A percentile compares a stretch with the other conserved stretches of the same genome.
phyloP scores from a whole-genome alignment of 2,329 filamentous ascomycete species.

The Fusarium mexicanum region DNA sequence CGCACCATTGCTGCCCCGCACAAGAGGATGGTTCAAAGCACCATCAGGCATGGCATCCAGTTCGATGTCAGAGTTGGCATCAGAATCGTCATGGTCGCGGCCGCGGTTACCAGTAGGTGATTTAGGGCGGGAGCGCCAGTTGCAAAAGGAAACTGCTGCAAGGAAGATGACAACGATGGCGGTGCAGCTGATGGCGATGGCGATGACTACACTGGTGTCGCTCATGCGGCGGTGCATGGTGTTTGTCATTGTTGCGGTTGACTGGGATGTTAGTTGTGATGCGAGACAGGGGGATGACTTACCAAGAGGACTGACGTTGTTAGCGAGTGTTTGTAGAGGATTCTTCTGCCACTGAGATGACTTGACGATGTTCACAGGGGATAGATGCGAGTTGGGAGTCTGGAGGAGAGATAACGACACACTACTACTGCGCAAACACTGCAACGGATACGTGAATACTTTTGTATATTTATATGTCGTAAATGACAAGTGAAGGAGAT shows the following conservation, averaged over 20 bases:
- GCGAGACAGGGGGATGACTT: not conserved
- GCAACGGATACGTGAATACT: not conserved
- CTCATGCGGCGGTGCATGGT: slow-evolving; percentile 1
- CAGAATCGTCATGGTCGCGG: not conserved
- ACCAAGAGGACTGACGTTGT: not conserved
- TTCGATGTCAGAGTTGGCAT: not conserved
- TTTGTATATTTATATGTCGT: not conserved
- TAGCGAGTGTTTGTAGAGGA: no score
- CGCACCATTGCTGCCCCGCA: not conserved
- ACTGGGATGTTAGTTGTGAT: slow-evolving; percentile 2
- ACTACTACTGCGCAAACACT: not conserved
- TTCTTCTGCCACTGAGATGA: not conserved
- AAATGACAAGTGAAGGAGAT: not conserved
- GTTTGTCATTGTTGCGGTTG: not conserved
- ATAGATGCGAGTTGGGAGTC: not conserved
- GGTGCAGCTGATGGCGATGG: not conserved
- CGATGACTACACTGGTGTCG: not conserved
- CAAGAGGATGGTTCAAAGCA: not conserved
- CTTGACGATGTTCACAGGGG: not conserved
- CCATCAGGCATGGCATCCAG: not conserved
- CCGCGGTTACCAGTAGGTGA: not conserved
- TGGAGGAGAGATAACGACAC: not conserved
- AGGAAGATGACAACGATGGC: not conserved
- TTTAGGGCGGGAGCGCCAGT: not conserved
- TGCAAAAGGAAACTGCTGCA: not conserved